Evolutionary conservation across 257 asterid genomes (phyloP), one percentile per base, ranked within the genome.

Genomic region (Solanum etuberosum): DNA sequence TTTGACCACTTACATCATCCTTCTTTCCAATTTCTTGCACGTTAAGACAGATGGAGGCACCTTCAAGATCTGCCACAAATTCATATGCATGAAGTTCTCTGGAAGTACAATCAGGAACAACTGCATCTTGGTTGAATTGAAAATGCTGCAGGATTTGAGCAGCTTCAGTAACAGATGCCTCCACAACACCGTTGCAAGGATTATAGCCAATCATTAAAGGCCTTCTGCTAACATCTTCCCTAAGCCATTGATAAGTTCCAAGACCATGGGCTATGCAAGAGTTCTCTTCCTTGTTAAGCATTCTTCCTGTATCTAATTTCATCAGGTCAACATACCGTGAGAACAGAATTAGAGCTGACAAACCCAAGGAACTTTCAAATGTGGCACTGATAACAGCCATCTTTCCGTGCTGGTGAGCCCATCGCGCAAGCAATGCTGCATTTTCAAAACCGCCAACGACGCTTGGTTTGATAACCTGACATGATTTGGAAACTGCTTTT

Each of bases 391-490:
- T 87, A 83, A 97, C 92, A 63, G 99, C 90, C 92, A 89, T 94
- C 87, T 97, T 97, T 48, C 95, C 97, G 16, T 91, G 93, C 89
- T 91, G 98, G 88, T 95, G 99, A 86, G 99, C 99, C 99, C 99
- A 97, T 86, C 95, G 92, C 27, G 98, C 97, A 88, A 95, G 90
- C 57, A 92, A 9, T 63, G 97, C 96, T 38, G 99, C 95, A 71
- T 93, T 95, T 89, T 96, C 99, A 77, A 97, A 95, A 77, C 99
- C 99, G 85, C 99, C 99, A 85, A 96, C 90, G 37, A 95, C 90
- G 88, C 98, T 91, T 38, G 99, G 99, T 91, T 97, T 97, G 92
- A 97, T 96, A 31, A 97, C 99, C 99, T 97, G 90, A 88, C 54
- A 85, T 3, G 20, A 81, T 81, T 48, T 29, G 25, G 18, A 46